A percentile compares a stretch with the other conserved stretches of the same genome.
phyloP scores from a whole-genome alignment of 2,329 filamentous ascomycete species.

The Fusarium temperatum region DNA sequence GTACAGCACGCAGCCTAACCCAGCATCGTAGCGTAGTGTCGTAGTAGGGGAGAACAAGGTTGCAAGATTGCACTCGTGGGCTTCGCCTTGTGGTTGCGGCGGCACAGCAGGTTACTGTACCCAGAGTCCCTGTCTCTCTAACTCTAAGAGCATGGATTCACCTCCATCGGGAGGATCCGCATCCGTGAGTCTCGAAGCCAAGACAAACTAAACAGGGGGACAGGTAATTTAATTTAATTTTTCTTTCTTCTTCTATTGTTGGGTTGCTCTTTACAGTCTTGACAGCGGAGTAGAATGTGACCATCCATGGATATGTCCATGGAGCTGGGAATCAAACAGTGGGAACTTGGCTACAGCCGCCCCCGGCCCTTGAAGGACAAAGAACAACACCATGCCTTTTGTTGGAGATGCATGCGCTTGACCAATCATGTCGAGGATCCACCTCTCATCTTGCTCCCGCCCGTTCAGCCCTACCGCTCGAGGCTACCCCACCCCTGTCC shows the following conservation, averaged over 20 bases:
- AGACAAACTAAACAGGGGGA: conserved; percentile 1
- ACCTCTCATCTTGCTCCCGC: conserved; percentile 35
- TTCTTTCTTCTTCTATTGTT: not conserved
- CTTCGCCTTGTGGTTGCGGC: conserved; percentile 5
- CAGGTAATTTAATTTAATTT: not conserved
- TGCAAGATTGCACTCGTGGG: conserved; percentile 20
- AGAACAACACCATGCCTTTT: not conserved
- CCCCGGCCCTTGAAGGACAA: not conserved
- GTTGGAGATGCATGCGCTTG: not conserved
- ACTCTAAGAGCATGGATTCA: not conserved
- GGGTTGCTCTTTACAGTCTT: not conserved
- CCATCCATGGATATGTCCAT: conserved; percentile 18
- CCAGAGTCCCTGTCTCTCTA: conserved; percentile 14
- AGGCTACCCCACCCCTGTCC: not conserved
- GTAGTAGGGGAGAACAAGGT: not conserved
- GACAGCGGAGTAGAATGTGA: not conserved
- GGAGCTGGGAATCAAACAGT: conserved; percentile 2
- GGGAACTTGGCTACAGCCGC: not conserved
- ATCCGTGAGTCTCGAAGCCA: conserved; percentile 6
- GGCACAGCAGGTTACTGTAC: conserved; percentile 36
- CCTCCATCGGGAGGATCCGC: conserved; percentile 18
- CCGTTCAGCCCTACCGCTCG: conserved; percentile 39
- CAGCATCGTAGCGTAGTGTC: not conserved
- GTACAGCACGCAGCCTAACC: conserved; percentile 3
- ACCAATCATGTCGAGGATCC: conserved; percentile 16